These are phyloP conservation scores for Talaromyces sp. DNA, from an alignment of 2,329 filamentous ascomycete genomes.

Conservation along the genomic window DNA sequence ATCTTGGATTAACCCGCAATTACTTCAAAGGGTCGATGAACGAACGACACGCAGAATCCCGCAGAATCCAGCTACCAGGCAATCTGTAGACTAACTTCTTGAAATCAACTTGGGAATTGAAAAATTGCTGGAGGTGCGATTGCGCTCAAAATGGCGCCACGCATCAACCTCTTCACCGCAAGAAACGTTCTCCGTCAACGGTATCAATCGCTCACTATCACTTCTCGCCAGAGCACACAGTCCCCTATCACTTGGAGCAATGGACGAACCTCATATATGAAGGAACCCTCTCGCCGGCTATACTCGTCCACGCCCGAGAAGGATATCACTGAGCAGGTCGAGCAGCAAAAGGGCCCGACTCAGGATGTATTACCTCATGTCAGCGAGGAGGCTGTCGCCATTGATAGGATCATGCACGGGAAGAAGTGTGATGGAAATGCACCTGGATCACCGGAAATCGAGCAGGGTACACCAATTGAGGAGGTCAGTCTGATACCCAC, in stretches of 20 bases:
- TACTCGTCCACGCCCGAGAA: slow-evolving; percentile 34
- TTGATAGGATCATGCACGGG: slow-evolving; percentile 55
- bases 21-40: neutral
- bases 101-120: neutral
- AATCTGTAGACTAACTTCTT: neutral
- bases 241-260: neutral
- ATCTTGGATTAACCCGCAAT: slow-evolving; percentile 15
- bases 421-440: slow-evolving; percentile 38
- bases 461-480: slow-evolving; percentile 64
- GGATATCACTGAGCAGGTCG: slow-evolving; percentile 26
- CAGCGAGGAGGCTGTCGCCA: slow-evolving; percentile 62
- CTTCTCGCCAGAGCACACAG: slow-evolving; percentile 19
- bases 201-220: slow-evolving; percentile 23
- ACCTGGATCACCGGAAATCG: slow-evolving; percentile 55
- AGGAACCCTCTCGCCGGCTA: slow-evolving; percentile 28
- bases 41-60: neutral
- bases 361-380: slow-evolving; percentile 57
- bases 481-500: slow-evolving; percentile 50
- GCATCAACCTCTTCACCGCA: slow-evolving; percentile 49
- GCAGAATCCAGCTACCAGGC: neutral
- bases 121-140: neutral
- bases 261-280: neutral
- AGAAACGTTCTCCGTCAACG: slow-evolving; percentile 33
- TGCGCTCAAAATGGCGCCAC: slow-evolving; percentile 48
- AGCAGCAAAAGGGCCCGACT: slow-evolving; percentile 45